Evolutionary conservation across 1,139 yeast species (phyloP), one percentile per base, ranked within the genome.

Genomic region (Zhuliangozyma parablackwelliae): DNA sequence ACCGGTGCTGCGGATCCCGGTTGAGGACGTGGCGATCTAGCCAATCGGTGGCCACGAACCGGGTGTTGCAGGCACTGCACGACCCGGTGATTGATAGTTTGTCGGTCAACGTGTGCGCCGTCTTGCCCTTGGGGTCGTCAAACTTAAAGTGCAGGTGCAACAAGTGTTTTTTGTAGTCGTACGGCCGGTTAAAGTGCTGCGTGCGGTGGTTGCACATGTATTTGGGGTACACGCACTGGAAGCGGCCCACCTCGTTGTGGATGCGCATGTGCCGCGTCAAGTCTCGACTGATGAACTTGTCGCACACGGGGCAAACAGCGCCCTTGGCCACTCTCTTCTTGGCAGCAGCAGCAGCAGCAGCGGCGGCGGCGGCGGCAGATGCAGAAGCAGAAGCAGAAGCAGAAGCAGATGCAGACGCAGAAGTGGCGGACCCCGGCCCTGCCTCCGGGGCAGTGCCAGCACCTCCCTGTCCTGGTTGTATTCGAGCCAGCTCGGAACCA

Each of bases 91-190:
- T 45, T 2, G 73, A 72, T 21, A 69, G 49, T 43, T 69, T 70
- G 37, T 69, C 75, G 0, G 73, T 68, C 39, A 70, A 57, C 21
- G 69, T 70, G 34, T 65, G 63, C 2, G 71, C 69, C 3, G 65
- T 49, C 41, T 64, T 67, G 10, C 72, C 74, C 40, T 57, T 54
- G 13, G 73, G 69, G 43, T 69, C 71, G 44, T 70, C 75, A 40
- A 70, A 70, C 37, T 51, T 55, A 49, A 70, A 70, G 45, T 70
- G 76, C 45, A 63, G 59, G 43, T 69, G 74, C 29, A 70, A 56
- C 35, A 70, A 53, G 45, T 70, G 76, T 39, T 70, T 70, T 43
- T 70, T 70, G 56, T 66, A 70, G 49, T 70, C 76, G 46, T 70
- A 70, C 2, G 76, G 76, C 31, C 76, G 56, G 47, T 70, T 70